Evolutionary conservation across 768 basidiomycete species (phyloP).

Genomic region (Termitomyces titanicus): DNA sequence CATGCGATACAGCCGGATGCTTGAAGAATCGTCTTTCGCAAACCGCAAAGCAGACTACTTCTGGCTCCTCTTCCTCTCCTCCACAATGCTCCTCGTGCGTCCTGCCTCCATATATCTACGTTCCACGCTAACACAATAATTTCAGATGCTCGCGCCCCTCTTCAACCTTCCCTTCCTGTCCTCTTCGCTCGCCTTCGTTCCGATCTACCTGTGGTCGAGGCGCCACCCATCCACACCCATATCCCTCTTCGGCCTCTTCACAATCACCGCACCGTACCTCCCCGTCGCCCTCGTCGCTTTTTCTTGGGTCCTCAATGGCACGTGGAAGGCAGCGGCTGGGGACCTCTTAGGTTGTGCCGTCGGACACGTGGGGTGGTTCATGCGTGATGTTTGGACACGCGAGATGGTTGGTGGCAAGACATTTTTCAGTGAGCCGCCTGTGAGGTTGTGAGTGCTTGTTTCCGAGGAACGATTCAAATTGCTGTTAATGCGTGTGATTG

Average conservation of each 20-base stretch:
- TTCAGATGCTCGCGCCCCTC: constrained; percentile 75
- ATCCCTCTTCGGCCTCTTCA: constrained; percentile 91
- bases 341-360: constrained; percentile 85
- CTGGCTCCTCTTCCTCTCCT: constrained; percentile 86
- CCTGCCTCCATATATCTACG: not conserved
- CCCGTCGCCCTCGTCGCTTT: constrained; percentile 89
- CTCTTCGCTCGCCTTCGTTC: constrained; percentile 88
- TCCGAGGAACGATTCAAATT: not conserved
- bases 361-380: constrained; percentile 82
- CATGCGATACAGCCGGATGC: constrained; percentile 95
- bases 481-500: not conserved
- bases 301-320: constrained; percentile 79
- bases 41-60: constrained; percentile 92
- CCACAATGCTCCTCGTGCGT: constrained; percentile 81
- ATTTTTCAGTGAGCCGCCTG: constrained; percentile 70
- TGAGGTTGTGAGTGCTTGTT: constrained; percentile 52
- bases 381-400: constrained; percentile 83
- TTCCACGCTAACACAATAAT: not conserved
- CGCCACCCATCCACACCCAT: constrained; percentile 95
- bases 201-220: constrained; percentile 96
- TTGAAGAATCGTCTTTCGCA: constrained; percentile 95
- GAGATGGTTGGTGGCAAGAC: constrained; percentile 80
- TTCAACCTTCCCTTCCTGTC: constrained; percentile 94
- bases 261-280: constrained; percentile 93
- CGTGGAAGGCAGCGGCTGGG: constrained; percentile 79